phyloP scores from a whole-genome alignment of 73 alveolate genomes.

The Stentor coeruleus region DNA sequence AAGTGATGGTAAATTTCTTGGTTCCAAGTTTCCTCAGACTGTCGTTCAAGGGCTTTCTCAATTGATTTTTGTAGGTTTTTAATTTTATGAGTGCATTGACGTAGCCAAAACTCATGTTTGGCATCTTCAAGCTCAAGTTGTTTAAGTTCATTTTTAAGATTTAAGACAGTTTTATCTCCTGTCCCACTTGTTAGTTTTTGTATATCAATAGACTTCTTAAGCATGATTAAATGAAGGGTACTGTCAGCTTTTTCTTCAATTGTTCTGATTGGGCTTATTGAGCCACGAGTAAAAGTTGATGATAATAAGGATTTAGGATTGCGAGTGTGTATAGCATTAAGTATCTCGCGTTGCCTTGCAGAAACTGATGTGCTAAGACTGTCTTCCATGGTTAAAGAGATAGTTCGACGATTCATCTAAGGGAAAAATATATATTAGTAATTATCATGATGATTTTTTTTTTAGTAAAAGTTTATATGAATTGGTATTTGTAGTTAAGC shows the following conservation, averaged over 20 bases:
- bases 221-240: neutral
- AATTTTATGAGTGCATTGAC: neutral
- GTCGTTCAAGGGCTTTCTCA: neutral
- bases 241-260: slow-evolving; percentile 6
- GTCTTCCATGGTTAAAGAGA: neutral
- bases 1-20: slow-evolving; percentile 8
- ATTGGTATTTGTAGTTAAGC: no score
- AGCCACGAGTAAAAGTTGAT: neutral
- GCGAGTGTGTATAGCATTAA: neutral
- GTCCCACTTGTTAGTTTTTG: neutral
- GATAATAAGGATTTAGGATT: neutral
- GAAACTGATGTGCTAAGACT: neutral
- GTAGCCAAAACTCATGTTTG: slow-evolving; percentile 5
- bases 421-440: no score
- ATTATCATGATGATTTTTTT: no score
- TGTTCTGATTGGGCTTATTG: neutral
- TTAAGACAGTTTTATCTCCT: neutral
- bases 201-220: neutral
- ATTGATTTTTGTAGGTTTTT: slow-evolving; percentile 1
- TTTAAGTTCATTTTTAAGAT: neutral
- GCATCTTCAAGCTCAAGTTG: neutral
- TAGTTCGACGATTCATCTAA: neutral
- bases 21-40: neutral
- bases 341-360: neutral
- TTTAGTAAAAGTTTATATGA: no score